phyloP scores from a whole-genome alignment of 345 rosid genomes.

The Toxicodendron radicans region DNA sequence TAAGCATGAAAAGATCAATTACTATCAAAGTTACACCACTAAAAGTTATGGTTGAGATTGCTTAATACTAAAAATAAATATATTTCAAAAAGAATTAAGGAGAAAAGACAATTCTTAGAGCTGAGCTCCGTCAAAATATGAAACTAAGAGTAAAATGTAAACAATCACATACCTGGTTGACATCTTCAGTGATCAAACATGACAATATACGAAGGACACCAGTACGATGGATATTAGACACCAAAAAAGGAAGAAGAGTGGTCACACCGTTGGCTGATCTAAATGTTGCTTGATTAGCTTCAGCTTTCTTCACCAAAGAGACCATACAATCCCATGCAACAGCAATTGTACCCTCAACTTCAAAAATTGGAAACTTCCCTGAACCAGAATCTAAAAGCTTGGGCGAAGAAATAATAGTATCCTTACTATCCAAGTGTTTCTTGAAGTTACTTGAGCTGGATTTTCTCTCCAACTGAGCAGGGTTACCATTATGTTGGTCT shows the following conservation, averaged over 20 bases:
- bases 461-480: slow-evolving; percentile 57
- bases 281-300: slow-evolving; percentile 82
- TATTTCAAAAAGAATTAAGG: not conserved
- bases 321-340: slow-evolving; percentile 97
- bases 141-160: slow-evolving; percentile 13
- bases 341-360: slow-evolving; percentile 72
- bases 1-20: slow-evolving; percentile 4
- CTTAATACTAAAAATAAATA: not conserved
- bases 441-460: slow-evolving; percentile 80
- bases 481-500: slow-evolving; percentile 46
- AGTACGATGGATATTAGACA: slow-evolving; percentile 73
- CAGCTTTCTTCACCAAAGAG: slow-evolving; percentile 92
- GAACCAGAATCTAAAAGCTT: slow-evolving; percentile 84
- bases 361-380: slow-evolving; percentile 79
- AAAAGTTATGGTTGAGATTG: not conserved
- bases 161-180: slow-evolving; percentile 56
- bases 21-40: not conserved
- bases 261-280: slow-evolving; percentile 88
- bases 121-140: slow-evolving; percentile 5
- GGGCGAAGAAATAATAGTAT: slow-evolving; percentile 88
- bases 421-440: slow-evolving; percentile 78
- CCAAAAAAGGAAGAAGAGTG: slow-evolving; percentile 84
- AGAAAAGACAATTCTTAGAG: not conserved
- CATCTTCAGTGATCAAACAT: slow-evolving; percentile 94
- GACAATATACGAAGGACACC: slow-evolving; percentile 91